phyloP scores from a whole-genome alignment of 805 yeast genomes.

The Ogataea thermomethanolica region DNA sequence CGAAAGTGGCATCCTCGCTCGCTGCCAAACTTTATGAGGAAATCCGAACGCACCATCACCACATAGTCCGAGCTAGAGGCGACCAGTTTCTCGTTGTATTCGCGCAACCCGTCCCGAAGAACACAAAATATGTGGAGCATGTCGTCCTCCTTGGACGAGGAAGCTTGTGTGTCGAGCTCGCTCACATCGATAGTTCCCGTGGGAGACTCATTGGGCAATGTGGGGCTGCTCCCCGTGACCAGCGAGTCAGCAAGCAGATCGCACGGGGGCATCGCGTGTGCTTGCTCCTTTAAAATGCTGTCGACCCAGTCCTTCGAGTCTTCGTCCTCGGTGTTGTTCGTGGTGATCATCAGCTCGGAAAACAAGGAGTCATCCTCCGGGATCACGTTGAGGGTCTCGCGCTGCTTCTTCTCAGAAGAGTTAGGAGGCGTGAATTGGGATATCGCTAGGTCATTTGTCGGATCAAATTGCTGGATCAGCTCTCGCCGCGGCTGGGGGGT shows the following conservation, averaged over 20 bases:
- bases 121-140: conserved; percentile 13
- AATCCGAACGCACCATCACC: conserved; percentile 27
- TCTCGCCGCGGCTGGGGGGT: conserved; percentile 12
- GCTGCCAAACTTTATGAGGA: conserved; percentile 20
- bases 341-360: conserved; percentile 12
- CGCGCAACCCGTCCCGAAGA: conserved; percentile 23
- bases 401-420: conserved; percentile 12
- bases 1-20: conserved; percentile 19
- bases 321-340: conserved; percentile 11
- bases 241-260: conserved; percentile 13
- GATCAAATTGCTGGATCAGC: background rate
- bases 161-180: background rate
- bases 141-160: conserved; percentile 1
- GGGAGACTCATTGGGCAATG: conserved; percentile 21
- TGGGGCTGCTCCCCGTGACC: conserved; percentile 14
- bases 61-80: conserved; percentile 17
- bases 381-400: background rate
- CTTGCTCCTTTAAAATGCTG: conserved; percentile 16
- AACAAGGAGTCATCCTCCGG: conserved; percentile 17
- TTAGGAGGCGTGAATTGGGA: conserved; percentile 17
- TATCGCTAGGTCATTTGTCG: background rate
- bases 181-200: background rate
- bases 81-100: conserved; percentile 22
- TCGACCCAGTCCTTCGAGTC: conserved; percentile 21
- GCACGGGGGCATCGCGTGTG: conserved; percentile 9